Evolutionary conservation across 2,329 filamentous ascomycete genomes (phyloP), one percentile per base, ranked within the genome.

Genomic region (Dactylellina haptotyla): DNA sequence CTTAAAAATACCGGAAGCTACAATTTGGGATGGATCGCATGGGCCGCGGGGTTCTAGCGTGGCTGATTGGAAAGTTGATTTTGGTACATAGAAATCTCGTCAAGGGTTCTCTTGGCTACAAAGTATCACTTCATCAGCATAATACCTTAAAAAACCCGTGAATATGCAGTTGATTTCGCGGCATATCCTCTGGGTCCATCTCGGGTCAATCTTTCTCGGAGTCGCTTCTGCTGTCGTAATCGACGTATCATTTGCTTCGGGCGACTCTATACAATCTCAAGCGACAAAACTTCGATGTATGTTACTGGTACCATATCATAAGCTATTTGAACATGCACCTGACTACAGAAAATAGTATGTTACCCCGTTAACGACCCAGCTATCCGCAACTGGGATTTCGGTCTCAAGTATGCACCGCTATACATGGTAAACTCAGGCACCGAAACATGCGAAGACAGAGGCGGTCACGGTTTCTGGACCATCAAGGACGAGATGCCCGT

Each of bases 391-490:
- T 28, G 12, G 34, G n/a, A 25, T n/a, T 9, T 53, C 3, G 48
- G 28, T 6, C 48, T 53, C n/a, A 6, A 20, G 12, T 53, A 53
- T 34, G 4, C 25, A 2, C 28, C 48, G 8, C 4, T 23, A 34
- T 53, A 32, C 18, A 3, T 57, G 8, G 53, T 57, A 12, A 12
- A 39, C 12, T 14, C 10, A 4, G 37, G 26, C 1, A 18, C 18
- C 5, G n/a, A 18, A 18, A 23, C 12, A 1, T 65, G 62, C 32
- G 62, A 65, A 16, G 18, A 12, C 12, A 23, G 20, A 16, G 39
- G 62, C 14, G 62, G 62, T 5, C 26, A 25, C 32, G 56, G 50
- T 2, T 54, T 48, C 28, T 65, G 62, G 62, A 26, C 23, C 2
- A 23, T 54, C 5, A n/a, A n/a, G 18, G 9, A 3, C 12, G 39